Conservation (phyloP, 208 protist genomes). For the Leishmania aethiopica region DNA sequence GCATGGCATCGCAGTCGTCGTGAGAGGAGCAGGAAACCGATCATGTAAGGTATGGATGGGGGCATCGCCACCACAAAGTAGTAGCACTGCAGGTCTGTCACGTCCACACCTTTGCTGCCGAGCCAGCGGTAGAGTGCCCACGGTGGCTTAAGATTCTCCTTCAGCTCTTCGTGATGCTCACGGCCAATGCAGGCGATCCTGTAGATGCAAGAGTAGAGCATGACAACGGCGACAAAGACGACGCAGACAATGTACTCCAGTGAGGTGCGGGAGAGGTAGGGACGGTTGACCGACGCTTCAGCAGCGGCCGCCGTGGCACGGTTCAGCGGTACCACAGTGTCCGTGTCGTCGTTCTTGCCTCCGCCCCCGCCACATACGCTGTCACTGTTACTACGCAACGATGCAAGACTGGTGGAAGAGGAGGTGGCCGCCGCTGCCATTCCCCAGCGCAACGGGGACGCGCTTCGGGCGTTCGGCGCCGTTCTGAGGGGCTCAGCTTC, state of each 20-base stretch:
- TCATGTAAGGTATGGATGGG: constrained; percentile 36
- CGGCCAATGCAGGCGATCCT: constrained; percentile 37
- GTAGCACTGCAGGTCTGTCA: constrained; percentile 71
- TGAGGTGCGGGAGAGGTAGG: constrained; percentile 42
- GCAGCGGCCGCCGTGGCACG: not conserved
- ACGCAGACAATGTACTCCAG: constrained; percentile 42
- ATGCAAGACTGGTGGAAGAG: not conserved
- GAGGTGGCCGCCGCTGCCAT: not conserved
- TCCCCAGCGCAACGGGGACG: not conserved
- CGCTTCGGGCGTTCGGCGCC: not conserved
- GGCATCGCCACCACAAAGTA: constrained; percentile 55
- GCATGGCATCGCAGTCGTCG: constrained; percentile 20
- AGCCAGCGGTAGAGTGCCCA: constrained; percentile 53
- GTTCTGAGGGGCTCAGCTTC: not conserved
- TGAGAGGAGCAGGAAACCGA: constrained; percentile 46
- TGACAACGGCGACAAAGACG: constrained; percentile 17
- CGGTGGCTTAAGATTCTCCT: constrained; percentile 34
- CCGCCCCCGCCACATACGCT: not conserved
- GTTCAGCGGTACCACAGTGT: constrained; percentile 1
- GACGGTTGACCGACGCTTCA: not conserved
- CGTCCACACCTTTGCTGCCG: constrained; percentile 60
- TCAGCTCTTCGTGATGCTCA: constrained; percentile 34
- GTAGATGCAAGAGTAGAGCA: constrained; percentile 37
- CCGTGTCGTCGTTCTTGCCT: not conserved
- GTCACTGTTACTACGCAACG: not conserved